phyloP scores from a whole-genome alignment of 2,329 filamentous ascomycete species.

The Hypoxylon sp. region DNA sequence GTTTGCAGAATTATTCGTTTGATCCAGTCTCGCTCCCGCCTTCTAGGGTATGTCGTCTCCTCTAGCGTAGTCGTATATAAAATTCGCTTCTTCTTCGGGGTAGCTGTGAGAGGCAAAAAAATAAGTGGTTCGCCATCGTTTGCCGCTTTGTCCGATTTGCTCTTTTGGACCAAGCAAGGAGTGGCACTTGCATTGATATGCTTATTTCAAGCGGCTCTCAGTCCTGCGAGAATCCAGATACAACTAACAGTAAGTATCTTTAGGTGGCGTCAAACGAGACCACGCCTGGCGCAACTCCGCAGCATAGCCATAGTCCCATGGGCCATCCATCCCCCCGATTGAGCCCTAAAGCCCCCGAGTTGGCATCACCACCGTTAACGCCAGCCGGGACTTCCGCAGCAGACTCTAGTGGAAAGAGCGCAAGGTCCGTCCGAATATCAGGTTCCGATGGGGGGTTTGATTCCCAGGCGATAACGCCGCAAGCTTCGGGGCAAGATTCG shows the following conservation, averaged over 20 bases:
- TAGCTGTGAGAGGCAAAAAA: constrained; percentile 10
- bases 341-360: constrained; percentile 76
- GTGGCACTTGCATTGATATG: constrained; percentile 5
- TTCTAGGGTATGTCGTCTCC: constrained; percentile 77
- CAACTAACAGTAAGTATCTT: constrained; percentile 42
- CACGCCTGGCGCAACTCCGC: constrained; percentile 72
- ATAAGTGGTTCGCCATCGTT: constrained; percentile 19
- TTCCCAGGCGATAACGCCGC: constrained; percentile 74
- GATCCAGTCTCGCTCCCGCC: constrained; percentile 91
- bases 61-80: constrained; percentile 25
- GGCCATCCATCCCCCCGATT: constrained; percentile 75
- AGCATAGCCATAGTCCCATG: constrained; percentile 76
- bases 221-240: constrained; percentile 6
- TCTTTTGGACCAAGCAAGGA: constrained; percentile 7
- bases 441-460: constrained; percentile 50
- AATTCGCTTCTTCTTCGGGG: background rate
- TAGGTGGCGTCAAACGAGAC: constrained; percentile 74
- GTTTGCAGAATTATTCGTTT: constrained; percentile 89
- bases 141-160: constrained; percentile 23
- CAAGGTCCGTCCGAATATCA: constrained; percentile 42
- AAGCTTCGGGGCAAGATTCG: constrained; percentile 73
- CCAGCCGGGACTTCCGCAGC: constrained; percentile 78
- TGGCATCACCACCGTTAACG: constrained; percentile 91
- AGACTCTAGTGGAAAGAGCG: constrained; percentile 53
- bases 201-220: constrained; percentile 5